A percentile compares a stretch with the other conserved stretches of the same genome.
These are phyloP conservation scores for Strombidium stylifer DNA, from an alignment of 73 alveolate genomes.

Conservation along the genomic window DNA sequence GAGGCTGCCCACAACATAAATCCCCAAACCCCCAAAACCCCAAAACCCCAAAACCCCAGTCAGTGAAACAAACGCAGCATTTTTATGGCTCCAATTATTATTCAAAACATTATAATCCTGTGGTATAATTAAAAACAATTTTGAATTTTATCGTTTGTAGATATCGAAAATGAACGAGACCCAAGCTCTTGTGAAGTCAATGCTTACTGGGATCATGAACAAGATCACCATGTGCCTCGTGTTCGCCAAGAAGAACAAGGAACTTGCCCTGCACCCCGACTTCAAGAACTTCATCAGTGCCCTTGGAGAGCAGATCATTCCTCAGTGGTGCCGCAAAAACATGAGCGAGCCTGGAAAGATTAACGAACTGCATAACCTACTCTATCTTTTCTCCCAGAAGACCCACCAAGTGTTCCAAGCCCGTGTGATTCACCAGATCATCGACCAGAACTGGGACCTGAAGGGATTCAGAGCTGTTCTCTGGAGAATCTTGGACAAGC, in stretches of 20 bases:
- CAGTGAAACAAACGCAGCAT: no score
- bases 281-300: neutral
- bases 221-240: neutral
- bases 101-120: no score
- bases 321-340: constrained; percentile 10
- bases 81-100: no score
- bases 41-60: no score
- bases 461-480: constrained; percentile 23
- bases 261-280: neutral
- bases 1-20: no score
- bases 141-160: no score
- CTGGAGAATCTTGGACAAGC: neutral
- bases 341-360: neutral
- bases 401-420: constrained; percentile 8
- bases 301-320: constrained; percentile 16
- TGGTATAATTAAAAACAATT: no score
- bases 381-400: constrained; percentile 5
- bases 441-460: constrained; percentile 35
- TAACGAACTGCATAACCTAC: constrained; percentile 7
- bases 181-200: neutral
- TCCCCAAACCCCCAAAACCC: no score
- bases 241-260: constrained; percentile 15
- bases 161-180: no score
- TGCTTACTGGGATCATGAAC: neutral
- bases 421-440: constrained; percentile 13